A percentile compares a stretch with the other conserved stretches of the same genome.
These are phyloP conservation scores for Daldinia eschscholtzii DNA, from an alignment of 2,329 filamentous ascomycete species.

Conservation along the genomic window DNA sequence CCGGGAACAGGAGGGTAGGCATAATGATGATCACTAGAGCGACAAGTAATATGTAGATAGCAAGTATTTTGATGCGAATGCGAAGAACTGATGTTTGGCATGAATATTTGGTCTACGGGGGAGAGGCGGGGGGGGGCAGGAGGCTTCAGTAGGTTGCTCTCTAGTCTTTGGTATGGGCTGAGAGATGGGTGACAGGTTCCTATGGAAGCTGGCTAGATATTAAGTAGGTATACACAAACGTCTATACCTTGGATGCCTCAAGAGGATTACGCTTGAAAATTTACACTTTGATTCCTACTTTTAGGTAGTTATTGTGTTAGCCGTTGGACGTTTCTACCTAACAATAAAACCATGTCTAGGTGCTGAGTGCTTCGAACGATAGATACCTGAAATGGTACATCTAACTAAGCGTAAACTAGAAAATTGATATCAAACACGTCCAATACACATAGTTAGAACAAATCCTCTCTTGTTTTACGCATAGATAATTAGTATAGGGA, in stretches of 20 bases:
- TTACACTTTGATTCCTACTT: neutral
- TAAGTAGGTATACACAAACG: neutral
- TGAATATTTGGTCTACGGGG: neutral
- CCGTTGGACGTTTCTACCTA: neutral
- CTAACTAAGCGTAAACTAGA: too few relatives aligned
- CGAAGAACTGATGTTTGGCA: neutral
- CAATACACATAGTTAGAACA: too few relatives aligned
- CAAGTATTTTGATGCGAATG: neutral
- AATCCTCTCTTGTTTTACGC: too few relatives aligned
- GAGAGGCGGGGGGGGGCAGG: neutral
- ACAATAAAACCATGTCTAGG: too few relatives aligned
- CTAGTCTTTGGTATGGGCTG: neutral
- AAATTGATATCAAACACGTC: too few relatives aligned
- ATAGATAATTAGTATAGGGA: too few relatives aligned
- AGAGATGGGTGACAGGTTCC: neutral
- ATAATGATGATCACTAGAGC: neutral
- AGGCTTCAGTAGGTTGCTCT: neutral
- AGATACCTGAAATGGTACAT: too few relatives aligned
- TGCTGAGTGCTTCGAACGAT: too few relatives aligned
- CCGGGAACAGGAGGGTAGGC: neutral
- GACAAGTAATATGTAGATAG: neutral
- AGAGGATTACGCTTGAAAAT: neutral
- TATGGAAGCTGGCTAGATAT: neutral
- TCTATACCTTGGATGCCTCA: neutral
- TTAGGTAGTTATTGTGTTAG: neutral